Conservation (phyloP, 2,329 filamentous ascomycete genomes). For the Albophoma yamanashiensis region DNA sequence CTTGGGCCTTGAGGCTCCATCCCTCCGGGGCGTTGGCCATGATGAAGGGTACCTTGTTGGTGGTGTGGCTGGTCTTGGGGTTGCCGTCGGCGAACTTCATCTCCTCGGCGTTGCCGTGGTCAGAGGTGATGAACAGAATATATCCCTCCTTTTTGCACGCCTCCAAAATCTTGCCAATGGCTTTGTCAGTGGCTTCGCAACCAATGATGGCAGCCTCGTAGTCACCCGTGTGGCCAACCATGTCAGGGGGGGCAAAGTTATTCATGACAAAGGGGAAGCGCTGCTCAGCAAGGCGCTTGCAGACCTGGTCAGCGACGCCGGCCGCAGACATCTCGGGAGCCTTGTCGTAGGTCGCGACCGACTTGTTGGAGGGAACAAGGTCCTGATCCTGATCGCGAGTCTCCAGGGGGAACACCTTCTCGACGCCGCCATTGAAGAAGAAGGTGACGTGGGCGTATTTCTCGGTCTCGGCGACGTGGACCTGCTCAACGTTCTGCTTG, state of each 20-base stretch:
- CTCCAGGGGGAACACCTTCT: conserved; percentile 91
- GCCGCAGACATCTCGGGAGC: conserved; percentile 94
- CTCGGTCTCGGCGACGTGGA: conserved; percentile 95
- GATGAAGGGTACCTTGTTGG: conserved; percentile 94
- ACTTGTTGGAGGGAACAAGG: conserved; percentile 78
- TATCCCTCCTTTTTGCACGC: conserved; percentile 90
- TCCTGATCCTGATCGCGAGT: conserved; percentile 72
- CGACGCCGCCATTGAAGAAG: conserved; percentile 98
- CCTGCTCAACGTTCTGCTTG: conserved; percentile 83
- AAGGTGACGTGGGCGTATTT: conserved; percentile 99
- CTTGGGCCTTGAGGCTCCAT: conserved; percentile 74
- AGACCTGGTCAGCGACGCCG: conserved; percentile 79
- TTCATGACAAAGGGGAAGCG: conserved; percentile 98
- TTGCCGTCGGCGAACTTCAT: conserved; percentile 96
- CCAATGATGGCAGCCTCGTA: conserved; percentile 89
- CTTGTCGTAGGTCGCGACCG: conserved; percentile 86
- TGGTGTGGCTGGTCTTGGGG: conserved; percentile 96
- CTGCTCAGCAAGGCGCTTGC: conserved; percentile 73
- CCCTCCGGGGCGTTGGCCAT: conserved; percentile 94
- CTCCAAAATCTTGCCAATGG: conserved; percentile 86
- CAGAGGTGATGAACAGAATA: conserved; percentile 86
- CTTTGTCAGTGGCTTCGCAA: conserved; percentile 79
- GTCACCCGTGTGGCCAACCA: conserved; percentile 97
- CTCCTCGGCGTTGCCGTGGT: conserved; percentile 98
- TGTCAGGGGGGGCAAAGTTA: conserved; percentile 98